These are phyloP conservation scores for Globisporangium ultimum DNA, from an alignment of 352 stramenopile species.

Conservation along the genomic window DNA sequence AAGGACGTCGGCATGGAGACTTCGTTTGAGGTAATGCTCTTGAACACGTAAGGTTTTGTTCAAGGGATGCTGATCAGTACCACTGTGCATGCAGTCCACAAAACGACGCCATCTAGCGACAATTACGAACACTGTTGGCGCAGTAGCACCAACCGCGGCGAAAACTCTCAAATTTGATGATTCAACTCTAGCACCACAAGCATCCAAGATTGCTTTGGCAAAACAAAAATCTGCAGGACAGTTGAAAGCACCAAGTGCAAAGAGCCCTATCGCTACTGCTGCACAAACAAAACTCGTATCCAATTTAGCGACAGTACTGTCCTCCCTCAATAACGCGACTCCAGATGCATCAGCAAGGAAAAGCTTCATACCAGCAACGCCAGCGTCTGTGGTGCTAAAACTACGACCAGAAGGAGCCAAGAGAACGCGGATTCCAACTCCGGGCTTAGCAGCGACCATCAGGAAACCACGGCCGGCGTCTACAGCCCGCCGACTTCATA, in stretches of 20 bases:
- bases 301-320: conserved; percentile 12
- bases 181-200: conserved; percentile 2
- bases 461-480: neutral
- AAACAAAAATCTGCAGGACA: neutral
- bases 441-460: neutral
- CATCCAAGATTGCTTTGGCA: neutral
- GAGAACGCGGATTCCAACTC: conserved; percentile 10
- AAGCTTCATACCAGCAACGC: conserved; percentile 6
- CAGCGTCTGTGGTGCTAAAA: neutral
- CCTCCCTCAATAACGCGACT: neutral
- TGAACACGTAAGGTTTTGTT: neutral
- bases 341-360: neutral
- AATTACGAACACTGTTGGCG: conserved; percentile 54
- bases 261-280: conserved; percentile 6
- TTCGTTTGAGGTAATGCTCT: conserved; percentile 28
- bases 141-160: conserved; percentile 9
- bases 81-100: conserved; percentile 16
- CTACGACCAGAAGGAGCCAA: neutral
- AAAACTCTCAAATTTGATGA: conserved; percentile 29
- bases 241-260: neutral
- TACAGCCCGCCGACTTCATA: conserved; percentile 1
- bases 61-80: neutral
- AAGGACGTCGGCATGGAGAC: conserved; percentile 27
- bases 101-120: conserved; percentile 55
- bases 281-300: conserved; percentile 4